Evolutionary conservation across 2,329 filamentous ascomycete genomes (phyloP), one percentile per base, ranked within the genome.

Genomic region (Byssochlamys sp.): DNA sequence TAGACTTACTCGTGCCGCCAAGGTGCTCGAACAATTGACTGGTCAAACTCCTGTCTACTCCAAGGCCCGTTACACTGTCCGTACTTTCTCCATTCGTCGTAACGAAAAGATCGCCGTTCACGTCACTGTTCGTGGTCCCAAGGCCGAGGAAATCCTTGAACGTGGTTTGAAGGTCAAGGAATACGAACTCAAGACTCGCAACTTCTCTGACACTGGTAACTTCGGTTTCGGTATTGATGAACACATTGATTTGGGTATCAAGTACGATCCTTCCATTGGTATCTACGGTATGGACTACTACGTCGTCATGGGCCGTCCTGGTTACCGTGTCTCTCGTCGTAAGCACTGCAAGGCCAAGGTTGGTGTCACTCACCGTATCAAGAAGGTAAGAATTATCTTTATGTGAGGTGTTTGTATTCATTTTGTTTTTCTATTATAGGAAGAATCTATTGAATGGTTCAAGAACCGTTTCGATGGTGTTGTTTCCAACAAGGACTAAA

Each of bases 261-360:
- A 99, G 88, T 96, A 96, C 84, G 91, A 96, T 83, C 91, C 91
- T 66, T 88, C 85, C 65, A 96, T 96, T 71, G 91, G 91, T 87
- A 96, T 96, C 79, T 96, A 96, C 85, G 91, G 94, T 78, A 99
- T 99, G 94, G 94, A 99, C 83, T 99, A 99, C 83, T 99, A 96
- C 89, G n/a, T n/a, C n/a, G n/a, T n/a, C n/a, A n/a, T n/a, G n/a
- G n/a, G n/a, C n/a, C n/a, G n/a, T n/a, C n/a, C n/a, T n/a, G n/a
- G n/a, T n/a, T n/a, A n/a, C n/a, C n/a, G n/a, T n/a, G n/a, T n/a
- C n/a, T n/a, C n/a, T n/a, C n/a, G n/a, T n/a, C n/a, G n/a, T n/a
- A n/a, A n/a, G n/a, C n/a, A n/a, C n/a, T n/a, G n/a, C n/a, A n/a
- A n/a, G n/a, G n/a, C n/a, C n/a, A n/a, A n/a, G n/a, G n/a, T n/a